These are phyloP conservation scores for Clonostachys solani DNA, from an alignment of 2,329 filamentous ascomycete species.

Conservation along the genomic window DNA sequence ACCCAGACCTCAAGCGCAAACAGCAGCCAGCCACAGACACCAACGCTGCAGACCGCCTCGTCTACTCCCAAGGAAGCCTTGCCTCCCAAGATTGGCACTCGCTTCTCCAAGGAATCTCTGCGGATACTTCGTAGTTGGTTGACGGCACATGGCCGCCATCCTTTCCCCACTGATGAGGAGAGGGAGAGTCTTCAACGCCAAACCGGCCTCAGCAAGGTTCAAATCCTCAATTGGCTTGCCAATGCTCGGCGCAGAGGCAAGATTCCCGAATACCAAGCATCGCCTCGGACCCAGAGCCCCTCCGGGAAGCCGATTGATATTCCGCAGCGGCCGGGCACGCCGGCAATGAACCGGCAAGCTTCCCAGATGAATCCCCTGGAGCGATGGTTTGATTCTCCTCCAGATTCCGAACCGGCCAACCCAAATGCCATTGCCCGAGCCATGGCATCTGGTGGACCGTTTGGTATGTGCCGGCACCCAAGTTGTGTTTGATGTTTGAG, in stretches of 20 bases:
- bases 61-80: too few species aligned
- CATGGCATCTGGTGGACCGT: slow-evolving; percentile 9
- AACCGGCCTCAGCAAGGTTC: slow-evolving; percentile 72
- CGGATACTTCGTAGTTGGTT: slow-evolving; percentile 79
- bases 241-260: slow-evolving; percentile 80
- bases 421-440: slow-evolving; percentile 20
- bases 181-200: slow-evolving; percentile 68
- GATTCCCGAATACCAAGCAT: slow-evolving; percentile 52
- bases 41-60: too few species aligned
- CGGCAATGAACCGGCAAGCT: slow-evolving; percentile 11
- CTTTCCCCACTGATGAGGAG: slow-evolving; percentile 79
- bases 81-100: slow-evolving; percentile 4
- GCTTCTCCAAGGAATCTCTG: slow-evolving; percentile 66
- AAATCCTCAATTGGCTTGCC: slow-evolving; percentile 85
- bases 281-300: slow-evolving; percentile 41
- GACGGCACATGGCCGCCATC: slow-evolving; percentile 66
- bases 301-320: slow-evolving; percentile 46
- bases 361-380: slow-evolving; percentile 16
- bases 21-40: too few species aligned
- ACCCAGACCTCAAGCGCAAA: too few species aligned
- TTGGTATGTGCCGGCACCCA: slow-evolving; percentile 1
- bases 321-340: slow-evolving; percentile 33
- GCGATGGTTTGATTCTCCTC: slow-evolving; percentile 22
- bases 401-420: slow-evolving; percentile 20
- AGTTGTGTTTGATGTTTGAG: too few species aligned